phyloP scores from a whole-genome alignment of 768 basidiomycete genomes.

The Suillus paluster region DNA sequence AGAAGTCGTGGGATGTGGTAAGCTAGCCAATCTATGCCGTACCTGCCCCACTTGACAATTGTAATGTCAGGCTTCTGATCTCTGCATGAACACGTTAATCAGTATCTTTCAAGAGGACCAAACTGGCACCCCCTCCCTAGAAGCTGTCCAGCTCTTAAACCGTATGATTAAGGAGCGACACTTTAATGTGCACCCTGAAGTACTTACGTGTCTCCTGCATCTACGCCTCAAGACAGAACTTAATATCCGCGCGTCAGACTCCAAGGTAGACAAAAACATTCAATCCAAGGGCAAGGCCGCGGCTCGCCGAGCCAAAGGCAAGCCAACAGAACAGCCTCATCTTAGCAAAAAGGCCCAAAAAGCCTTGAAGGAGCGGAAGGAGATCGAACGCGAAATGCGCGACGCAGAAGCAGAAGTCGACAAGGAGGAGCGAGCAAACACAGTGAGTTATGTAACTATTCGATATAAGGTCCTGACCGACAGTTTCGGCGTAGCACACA shows the following conservation, averaged over 20 bases:
- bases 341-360: conserved; percentile 93
- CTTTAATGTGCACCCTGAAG: conserved; percentile 89
- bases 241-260: conserved; percentile 74
- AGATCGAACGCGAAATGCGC: conserved; percentile 88
- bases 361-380: conserved; percentile 83
- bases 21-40: conserved; percentile 30
- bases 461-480: conserved; percentile 16
- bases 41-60: conserved; percentile 16
- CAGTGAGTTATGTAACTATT: conserved; percentile 54
- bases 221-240: conserved; percentile 89
- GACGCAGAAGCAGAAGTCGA: conserved; percentile 96
- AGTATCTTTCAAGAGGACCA: conserved; percentile 82
- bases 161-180: conserved; percentile 95
- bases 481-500: conserved; percentile 71
- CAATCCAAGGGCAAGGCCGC: conserved; percentile 49
- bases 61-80: conserved; percentile 71
- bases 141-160: conserved; percentile 87
- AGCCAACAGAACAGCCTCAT: conserved; percentile 67
- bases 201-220: conserved; percentile 81
- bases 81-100: conserved; percentile 82
- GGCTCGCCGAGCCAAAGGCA: conserved; percentile 55
- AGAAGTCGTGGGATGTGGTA: conserved; percentile 89
- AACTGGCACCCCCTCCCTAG: conserved; percentile 81
- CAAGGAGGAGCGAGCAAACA: conserved; percentile 82
- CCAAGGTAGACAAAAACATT: conserved; percentile 61